A percentile compares a stretch with the other conserved stretches of the same genome.
Conservation (phyloP, 352 stramenopile species). For the Sclerospora graminicola region DNA sequence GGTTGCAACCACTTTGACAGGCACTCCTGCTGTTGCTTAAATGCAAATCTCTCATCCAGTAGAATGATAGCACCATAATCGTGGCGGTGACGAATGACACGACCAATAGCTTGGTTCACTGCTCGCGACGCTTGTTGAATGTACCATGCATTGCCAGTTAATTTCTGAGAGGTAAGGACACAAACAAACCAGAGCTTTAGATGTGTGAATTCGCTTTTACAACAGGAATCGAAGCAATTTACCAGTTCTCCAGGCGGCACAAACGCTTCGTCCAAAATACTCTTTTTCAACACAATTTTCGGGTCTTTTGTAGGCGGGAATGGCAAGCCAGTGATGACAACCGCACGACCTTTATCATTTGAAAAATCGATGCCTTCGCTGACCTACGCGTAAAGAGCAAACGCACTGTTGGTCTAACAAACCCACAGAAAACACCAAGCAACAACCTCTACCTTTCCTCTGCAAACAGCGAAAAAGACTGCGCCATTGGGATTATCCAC, state of each 20-base stretch:
- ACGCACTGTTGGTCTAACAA: neutral
- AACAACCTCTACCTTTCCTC: constrained; percentile 89
- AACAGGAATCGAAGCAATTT: neutral
- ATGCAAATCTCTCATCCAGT: constrained; percentile 93
- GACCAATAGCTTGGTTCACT: constrained; percentile 98
- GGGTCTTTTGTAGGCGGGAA: constrained; percentile 96
- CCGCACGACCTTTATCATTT: constrained; percentile 94
- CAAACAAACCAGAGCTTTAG: constrained; percentile 1
- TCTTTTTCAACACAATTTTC: constrained; percentile 96
- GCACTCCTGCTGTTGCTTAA: constrained; percentile 84
- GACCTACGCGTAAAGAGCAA: constrained; percentile 48
- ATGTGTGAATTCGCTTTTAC: neutral
- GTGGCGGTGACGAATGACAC: constrained; percentile 96
- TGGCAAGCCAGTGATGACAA: constrained; percentile 98
- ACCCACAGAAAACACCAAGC: neutral
- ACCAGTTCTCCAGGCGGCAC: constrained; percentile 56
- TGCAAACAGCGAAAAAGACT: constrained; percentile 96
- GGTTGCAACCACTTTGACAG: constrained; percentile 94
- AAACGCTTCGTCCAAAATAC: constrained; percentile 87
- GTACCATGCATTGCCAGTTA: constrained; percentile 97
- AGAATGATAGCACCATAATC: constrained; percentile 98
- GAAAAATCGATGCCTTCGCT: constrained; percentile 98
- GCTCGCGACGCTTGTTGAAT: constrained; percentile 95
- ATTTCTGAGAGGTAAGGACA: constrained; percentile 40
- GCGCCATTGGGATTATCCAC: constrained; percentile 72